phyloP scores from a whole-genome alignment of 2,329 filamentous ascomycete species.

The Aspergillus sp. region DNA sequence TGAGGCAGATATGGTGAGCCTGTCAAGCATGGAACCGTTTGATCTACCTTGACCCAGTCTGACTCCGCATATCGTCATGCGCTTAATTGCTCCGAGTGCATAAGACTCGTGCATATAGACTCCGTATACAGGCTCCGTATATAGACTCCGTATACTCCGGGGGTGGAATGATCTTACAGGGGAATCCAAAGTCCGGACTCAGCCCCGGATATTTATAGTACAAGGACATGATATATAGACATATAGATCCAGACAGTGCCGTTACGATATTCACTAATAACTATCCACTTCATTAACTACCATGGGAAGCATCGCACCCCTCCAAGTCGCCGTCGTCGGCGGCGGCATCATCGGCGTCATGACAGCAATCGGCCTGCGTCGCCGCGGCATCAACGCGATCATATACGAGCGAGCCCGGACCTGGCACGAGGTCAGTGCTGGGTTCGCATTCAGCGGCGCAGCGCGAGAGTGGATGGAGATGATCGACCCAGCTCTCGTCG shows the following conservation, averaged over 20 bases:
- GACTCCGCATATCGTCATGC: too few relatives aligned
- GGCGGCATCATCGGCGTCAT: slow-evolving; percentile 11
- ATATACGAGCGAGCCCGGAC: slow-evolving; percentile 1
- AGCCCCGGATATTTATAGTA: neutral
- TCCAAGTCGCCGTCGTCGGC: slow-evolving; percentile 11
- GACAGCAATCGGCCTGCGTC: slow-evolving; percentile 1
- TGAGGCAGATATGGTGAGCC: neutral
- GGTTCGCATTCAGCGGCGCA: neutral
- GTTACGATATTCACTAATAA: neutral
- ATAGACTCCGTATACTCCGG: too few relatives aligned
- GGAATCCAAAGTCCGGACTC: neutral
- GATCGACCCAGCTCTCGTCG: slow-evolving; percentile 1
- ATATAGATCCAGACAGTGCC: neutral
- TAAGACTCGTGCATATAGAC: too few relatives aligned
- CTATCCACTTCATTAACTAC: neutral
- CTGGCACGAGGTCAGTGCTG: slow-evolving; percentile 4
- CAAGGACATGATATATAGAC: neutral
- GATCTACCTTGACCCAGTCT: too few relatives aligned
- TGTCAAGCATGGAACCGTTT: too few relatives aligned
- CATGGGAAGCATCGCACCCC: neutral
- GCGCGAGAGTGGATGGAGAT: neutral
- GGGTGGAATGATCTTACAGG: neutral
- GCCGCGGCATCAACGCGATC: neutral
- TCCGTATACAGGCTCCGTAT: too few relatives aligned
- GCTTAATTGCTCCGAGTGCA: too few relatives aligned